These are phyloP conservation scores for Parathielavia appendiculata DNA, from an alignment of 495 filamentous ascomycete species.

Conservation along the genomic window DNA sequence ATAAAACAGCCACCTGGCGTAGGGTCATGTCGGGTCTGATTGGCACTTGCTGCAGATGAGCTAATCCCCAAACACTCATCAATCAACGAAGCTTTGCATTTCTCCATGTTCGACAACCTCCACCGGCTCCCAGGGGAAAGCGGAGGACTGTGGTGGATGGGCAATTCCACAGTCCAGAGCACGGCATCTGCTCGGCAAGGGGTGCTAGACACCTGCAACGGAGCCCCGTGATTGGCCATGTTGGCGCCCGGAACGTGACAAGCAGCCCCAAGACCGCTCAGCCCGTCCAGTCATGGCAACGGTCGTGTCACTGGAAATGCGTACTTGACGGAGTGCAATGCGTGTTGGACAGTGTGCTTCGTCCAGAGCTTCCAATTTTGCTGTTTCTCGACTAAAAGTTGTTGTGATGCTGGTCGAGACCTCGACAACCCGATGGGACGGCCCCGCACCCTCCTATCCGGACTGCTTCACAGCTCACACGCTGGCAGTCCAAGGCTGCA, in stretches of 20 bases:
- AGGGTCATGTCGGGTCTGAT: neutral
- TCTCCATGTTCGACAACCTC: neutral
- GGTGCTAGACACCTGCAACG: constrained; percentile 23
- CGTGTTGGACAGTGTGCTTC: neutral
- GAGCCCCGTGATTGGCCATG: constrained; percentile 37
- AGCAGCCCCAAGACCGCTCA: constrained; percentile 13
- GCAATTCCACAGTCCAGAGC: constrained; percentile 6
- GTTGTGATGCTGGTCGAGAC: neutral
- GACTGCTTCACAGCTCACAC: too few relatives aligned
- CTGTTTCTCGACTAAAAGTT: neutral
- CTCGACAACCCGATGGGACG: neutral
- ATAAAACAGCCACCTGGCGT: neutral
- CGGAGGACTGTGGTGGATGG: constrained; percentile 6
- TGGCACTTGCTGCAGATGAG: neutral
- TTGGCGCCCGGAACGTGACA: constrained; percentile 43
- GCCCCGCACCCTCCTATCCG: neutral
- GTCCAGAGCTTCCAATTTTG: neutral
- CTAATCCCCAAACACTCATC: neutral
- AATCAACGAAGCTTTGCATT: neutral
- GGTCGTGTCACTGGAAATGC: constrained; percentile 1
- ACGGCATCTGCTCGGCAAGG: constrained; percentile 17
- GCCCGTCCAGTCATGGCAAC: constrained; percentile 9
- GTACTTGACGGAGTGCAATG: neutral
- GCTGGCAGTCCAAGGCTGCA: too few relatives aligned
- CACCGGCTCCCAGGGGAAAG: neutral